Conservation (phyloP, 2,329 filamentous ascomycete genomes). For the Sporothrix euskadiensis region DNA sequence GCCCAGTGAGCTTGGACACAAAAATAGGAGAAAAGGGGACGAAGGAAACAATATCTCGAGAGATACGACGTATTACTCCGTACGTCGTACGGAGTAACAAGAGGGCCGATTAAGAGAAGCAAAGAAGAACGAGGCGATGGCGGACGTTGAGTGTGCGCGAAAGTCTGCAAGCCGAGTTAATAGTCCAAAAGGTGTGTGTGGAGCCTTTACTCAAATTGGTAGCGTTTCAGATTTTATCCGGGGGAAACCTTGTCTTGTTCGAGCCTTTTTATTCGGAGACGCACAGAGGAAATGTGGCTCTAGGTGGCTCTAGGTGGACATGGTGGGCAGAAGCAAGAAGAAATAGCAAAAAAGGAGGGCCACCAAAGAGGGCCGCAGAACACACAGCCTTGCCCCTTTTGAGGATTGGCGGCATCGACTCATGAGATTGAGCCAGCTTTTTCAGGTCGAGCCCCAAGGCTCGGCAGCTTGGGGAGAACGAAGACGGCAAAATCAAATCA, state of each 20-base stretch:
- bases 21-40: neutral
- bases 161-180: neutral
- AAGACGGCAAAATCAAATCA: conserved; percentile 3
- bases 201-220: conserved; percentile 26
- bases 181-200: neutral
- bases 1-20: neutral
- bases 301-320: neutral
- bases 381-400: conserved; percentile 12
- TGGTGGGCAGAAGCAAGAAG: neutral
- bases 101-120: neutral
- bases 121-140: neutral
- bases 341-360: neutral
- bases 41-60: neutral
- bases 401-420: conserved; percentile 5
- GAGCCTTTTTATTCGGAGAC: conserved; percentile 4
- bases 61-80: too few species aligned
- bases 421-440: neutral
- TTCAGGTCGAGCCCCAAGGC: neutral
- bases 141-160: neutral
- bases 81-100: too few species aligned
- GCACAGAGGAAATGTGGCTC: neutral
- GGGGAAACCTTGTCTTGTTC: conserved; percentile 19
- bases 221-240: conserved; percentile 28
- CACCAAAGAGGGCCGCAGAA: neutral
- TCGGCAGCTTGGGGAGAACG: neutral